A percentile compares a stretch with the other conserved stretches of the same genome.
These are phyloP conservation scores for Hondaea fermentalgiana DNA, from an alignment of 108 stramenopile genomes.

Conservation along the genomic window DNA sequence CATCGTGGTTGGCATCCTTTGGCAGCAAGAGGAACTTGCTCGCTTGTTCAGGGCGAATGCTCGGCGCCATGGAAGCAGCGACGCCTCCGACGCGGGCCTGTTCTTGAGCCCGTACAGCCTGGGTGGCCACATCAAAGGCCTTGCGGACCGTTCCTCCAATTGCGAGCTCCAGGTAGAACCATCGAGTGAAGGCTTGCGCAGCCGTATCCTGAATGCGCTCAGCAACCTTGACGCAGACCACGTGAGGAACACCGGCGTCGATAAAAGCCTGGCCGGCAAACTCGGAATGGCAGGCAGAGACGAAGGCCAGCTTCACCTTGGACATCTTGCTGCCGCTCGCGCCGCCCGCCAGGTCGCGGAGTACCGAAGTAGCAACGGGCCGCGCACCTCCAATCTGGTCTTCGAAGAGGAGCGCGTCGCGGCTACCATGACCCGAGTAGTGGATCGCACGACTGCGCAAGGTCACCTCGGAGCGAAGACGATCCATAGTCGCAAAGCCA, in stretches of 20 bases:
- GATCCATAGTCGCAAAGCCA: not conserved
- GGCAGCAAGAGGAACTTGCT: constrained; percentile 72
- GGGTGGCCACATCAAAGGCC: constrained; percentile 71
- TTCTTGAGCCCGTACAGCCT: constrained; percentile 52
- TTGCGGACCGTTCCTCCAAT: constrained; percentile 66
- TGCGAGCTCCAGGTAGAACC: constrained; percentile 66
- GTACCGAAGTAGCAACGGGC: not conserved
- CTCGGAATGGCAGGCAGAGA: constrained; percentile 78
- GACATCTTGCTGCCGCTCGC: not conserved
- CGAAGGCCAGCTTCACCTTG: constrained; percentile 81
- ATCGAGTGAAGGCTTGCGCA: constrained; percentile 67
- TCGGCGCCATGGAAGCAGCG: constrained; percentile 39
- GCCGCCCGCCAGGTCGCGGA: not conserved
- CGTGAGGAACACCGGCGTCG: constrained; percentile 79
- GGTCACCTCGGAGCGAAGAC: not conserved
- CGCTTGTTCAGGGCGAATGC: constrained; percentile 19
- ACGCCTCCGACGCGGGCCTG: constrained; percentile 59
- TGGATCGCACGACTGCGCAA: not conserved
- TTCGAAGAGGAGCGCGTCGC: not conserved
- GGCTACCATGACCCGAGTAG: not conserved
- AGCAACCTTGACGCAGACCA: constrained; percentile 77
- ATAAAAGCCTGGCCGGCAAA: constrained; percentile 74
- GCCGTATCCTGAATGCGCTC: constrained; percentile 70
- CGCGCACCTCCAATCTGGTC: not conserved
- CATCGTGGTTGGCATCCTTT: constrained; percentile 67